Percentiles rank a stretch among this genome's conserved stretches.
These are phyloP conservation scores for Plectosphaerella plurivora DNA, from an alignment of 2,329 filamentous ascomycete genomes.

Conservation along the genomic window DNA sequence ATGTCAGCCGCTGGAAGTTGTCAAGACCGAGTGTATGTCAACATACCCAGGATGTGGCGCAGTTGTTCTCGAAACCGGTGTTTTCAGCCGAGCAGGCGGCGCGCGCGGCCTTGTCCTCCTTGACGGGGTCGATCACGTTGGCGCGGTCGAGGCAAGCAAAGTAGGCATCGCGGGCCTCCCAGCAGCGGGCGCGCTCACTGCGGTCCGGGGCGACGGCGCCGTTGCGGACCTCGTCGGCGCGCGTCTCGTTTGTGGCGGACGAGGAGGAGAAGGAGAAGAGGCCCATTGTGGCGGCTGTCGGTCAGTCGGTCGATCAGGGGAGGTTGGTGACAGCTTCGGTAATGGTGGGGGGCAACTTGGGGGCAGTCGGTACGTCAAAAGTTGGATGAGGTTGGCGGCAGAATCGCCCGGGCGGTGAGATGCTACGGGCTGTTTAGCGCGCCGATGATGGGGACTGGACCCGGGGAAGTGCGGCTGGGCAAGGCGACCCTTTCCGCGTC, in stretches of 20 bases:
- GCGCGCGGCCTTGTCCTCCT: constrained; percentile 33
- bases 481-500: neutral
- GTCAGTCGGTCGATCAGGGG: neutral
- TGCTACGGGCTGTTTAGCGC: no score
- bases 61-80: constrained; percentile 73
- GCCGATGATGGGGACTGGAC: no score
- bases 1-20: neutral
- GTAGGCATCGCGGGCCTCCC: constrained; percentile 83
- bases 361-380: neutral
- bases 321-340: neutral
- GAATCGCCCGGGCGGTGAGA: constrained; percentile 1
- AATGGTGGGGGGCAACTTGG: neutral
- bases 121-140: constrained; percentile 67
- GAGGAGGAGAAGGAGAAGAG: constrained; percentile 36
- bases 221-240: constrained; percentile 49
- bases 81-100: constrained; percentile 35
- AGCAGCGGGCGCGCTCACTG: constrained; percentile 77
- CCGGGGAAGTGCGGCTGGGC: no score
- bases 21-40: neutral
- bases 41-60: constrained; percentile 85
- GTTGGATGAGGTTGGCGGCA: constrained; percentile 1
- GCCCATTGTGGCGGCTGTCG: constrained; percentile 33
- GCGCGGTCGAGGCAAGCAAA: constrained; percentile 82
- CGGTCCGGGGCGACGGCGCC: constrained; percentile 76
- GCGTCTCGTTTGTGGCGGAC: constrained; percentile 34